phyloP scores from a whole-genome alignment of 331 rosid genomes.

The Cydonia oblonga region DNA sequence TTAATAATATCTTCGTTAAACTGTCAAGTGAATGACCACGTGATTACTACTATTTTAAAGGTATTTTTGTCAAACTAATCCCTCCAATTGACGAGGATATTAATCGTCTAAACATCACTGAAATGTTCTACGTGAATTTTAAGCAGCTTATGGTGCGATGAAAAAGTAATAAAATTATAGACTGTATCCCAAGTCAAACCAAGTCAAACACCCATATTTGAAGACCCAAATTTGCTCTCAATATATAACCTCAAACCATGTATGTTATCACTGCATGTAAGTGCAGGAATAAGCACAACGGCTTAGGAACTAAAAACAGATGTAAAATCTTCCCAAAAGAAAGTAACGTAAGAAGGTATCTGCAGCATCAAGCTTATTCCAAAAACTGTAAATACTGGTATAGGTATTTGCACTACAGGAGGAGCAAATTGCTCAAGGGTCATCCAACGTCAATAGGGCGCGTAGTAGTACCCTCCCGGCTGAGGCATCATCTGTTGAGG shows the following conservation, averaged over 20 bases:
- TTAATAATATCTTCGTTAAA: too few species aligned
- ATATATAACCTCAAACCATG: neutral
- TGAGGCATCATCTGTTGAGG: slow-evolving; percentile 50
- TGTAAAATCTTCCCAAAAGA: neutral
- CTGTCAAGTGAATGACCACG: too few species aligned
- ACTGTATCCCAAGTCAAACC: too few species aligned
- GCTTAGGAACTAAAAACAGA: neutral
- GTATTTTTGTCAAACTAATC: too few species aligned
- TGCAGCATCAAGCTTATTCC: too few species aligned
- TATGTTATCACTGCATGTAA: neutral
- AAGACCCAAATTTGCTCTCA: neutral
- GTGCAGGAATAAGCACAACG: neutral
- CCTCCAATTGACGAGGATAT: too few species aligned
- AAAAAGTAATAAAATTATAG: neutral
- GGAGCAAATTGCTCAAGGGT: neutral
- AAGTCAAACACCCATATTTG: neutral
- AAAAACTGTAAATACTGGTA: too few species aligned
- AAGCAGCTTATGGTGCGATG: too few species aligned
- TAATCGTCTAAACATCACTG: too few species aligned
- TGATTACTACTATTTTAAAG: too few species aligned
- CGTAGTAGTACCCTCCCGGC: slow-evolving; percentile 59
- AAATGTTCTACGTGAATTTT: too few species aligned
- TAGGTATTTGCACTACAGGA: too few species aligned
- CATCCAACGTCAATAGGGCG: slow-evolving; percentile 24
- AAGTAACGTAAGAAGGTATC: neutral